These are phyloP conservation scores for Kodamaea sp. DNA, from an alignment of 1,139 yeast species.

Conservation along the genomic window DNA sequence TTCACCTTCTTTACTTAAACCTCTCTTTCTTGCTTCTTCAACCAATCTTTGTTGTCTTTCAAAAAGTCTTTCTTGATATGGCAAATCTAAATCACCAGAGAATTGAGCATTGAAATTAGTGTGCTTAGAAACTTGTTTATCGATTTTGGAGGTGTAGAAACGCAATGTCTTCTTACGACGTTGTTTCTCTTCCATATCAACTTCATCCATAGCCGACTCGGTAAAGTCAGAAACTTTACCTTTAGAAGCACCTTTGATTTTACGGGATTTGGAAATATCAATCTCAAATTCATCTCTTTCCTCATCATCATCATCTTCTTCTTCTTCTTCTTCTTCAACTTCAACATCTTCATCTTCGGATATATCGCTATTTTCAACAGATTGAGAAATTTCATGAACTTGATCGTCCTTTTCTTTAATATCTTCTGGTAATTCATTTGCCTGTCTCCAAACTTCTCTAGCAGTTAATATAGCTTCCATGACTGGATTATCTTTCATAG, in stretches of 20 bases:
- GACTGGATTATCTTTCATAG: constrained; percentile 82
- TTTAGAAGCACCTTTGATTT: constrained; percentile 32
- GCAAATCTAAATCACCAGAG: constrained; percentile 87
- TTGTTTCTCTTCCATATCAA: constrained; percentile 82
- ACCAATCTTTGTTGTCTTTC: constrained; percentile 84
- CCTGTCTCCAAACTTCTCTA: constrained; percentile 89
- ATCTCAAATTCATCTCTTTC: constrained; percentile 39
- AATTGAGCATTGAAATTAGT: constrained; percentile 38
- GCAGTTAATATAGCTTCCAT: constrained; percentile 82
- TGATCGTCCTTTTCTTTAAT: constrained; percentile 8
- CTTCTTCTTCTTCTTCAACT: constrained; percentile 17
- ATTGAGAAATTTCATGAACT: constrained; percentile 13
- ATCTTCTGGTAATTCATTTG: constrained; percentile 44
- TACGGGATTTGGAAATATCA: constrained; percentile 49
- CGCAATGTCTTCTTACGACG: constrained; percentile 81
- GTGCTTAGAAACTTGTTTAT: constrained; percentile 65
- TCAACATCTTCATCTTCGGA: constrained; percentile 31
- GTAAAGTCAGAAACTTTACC: constrained; percentile 47
- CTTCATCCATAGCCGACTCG: constrained; percentile 60
- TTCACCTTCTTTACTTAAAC: constrained; percentile 54
- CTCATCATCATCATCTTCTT: constrained; percentile 12
- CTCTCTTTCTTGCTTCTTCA: constrained; percentile 87
- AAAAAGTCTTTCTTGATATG: constrained; percentile 84
- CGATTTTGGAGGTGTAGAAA: constrained; percentile 95
- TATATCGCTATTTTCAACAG: constrained; percentile 19